A percentile compares a stretch with the other conserved stretches of the same genome.
These are phyloP conservation scores for Gastrolobium bilobum DNA, from an alignment of 306 rosid genomes.

Conservation along the genomic window DNA sequence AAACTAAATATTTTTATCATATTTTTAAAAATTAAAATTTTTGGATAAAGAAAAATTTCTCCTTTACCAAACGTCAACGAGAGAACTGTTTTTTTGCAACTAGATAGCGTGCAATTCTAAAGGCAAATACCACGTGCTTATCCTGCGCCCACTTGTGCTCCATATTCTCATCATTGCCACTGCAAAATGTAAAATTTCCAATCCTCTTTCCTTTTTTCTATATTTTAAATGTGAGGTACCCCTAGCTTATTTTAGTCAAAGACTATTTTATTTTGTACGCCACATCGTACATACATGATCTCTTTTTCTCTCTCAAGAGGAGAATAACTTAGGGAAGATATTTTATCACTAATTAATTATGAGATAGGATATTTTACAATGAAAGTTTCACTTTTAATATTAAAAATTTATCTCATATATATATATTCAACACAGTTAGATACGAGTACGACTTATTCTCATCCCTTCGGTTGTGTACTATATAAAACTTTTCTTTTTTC, in stretches of 20 bases:
- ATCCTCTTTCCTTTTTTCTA: neutral
- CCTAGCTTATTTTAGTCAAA: slow-evolving; percentile 68
- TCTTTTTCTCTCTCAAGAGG: neutral
- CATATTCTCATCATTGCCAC: slow-evolving; percentile 73
- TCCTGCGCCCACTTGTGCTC: slow-evolving; percentile 79
- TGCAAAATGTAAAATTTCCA: slow-evolving; percentile 41
- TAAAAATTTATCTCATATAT: too few relatives aligned
- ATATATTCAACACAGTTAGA: too few relatives aligned
- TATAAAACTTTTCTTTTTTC: too few relatives aligned
- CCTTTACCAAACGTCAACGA: too few relatives aligned
- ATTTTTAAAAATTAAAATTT: too few relatives aligned
- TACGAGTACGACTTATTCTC: too few relatives aligned
- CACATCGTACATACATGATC: slow-evolving; percentile 51
- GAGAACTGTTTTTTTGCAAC: slow-evolving; percentile 26
- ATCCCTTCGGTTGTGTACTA: too few relatives aligned
- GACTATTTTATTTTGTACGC: slow-evolving; percentile 62
- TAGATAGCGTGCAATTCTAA: slow-evolving; percentile 86
- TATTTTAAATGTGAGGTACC: slow-evolving; percentile 44
- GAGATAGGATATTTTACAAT: too few relatives aligned
- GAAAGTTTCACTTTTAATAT: too few relatives aligned
- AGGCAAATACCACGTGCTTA: slow-evolving; percentile 90
- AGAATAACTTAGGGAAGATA: slow-evolving; percentile 38
- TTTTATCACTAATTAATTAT: neutral
- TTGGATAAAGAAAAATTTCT: too few relatives aligned
- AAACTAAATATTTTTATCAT: too few relatives aligned